These are phyloP conservation scores for Cubamyces lactineus DNA, from an alignment of 768 basidiomycete species.

Conservation along the genomic window DNA sequence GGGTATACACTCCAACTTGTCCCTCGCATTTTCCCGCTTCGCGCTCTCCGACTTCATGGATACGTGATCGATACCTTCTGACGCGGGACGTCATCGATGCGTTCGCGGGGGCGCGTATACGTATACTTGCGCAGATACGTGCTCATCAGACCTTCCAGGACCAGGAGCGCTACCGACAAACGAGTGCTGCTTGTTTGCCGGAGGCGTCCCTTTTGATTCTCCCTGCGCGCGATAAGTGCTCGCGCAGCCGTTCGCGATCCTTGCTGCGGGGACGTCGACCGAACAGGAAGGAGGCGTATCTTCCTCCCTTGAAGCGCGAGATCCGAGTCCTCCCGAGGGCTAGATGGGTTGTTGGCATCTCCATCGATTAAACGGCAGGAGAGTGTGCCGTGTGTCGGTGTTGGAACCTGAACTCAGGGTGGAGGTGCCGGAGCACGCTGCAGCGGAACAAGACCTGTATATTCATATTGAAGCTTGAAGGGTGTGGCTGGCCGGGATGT, in stretches of 20 bases:
- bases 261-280: not conserved
- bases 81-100: constrained; percentile 5
- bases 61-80: not conserved
- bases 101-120: not conserved
- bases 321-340: constrained; percentile 9
- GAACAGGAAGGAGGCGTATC: not conserved
- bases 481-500: not conserved
- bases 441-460: not conserved
- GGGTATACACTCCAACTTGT: not conserved
- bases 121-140: not conserved
- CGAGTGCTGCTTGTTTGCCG: not conserved
- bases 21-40: too few species aligned
- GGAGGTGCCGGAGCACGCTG: not conserved
- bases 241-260: not conserved
- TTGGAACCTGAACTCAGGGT: not conserved
- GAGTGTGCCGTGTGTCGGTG: not conserved
- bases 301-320: not conserved
- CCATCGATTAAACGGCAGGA: constrained; percentile 7
- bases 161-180: not conserved
- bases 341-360: not conserved
- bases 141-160: not conserved
- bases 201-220: not conserved
- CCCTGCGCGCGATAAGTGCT: not conserved
- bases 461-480: not conserved
- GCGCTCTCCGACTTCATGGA: too few species aligned